Evolutionary conservation across 2,329 filamentous ascomycete genomes (phyloP).

Genomic region (Talaromyces sp.): DNA sequence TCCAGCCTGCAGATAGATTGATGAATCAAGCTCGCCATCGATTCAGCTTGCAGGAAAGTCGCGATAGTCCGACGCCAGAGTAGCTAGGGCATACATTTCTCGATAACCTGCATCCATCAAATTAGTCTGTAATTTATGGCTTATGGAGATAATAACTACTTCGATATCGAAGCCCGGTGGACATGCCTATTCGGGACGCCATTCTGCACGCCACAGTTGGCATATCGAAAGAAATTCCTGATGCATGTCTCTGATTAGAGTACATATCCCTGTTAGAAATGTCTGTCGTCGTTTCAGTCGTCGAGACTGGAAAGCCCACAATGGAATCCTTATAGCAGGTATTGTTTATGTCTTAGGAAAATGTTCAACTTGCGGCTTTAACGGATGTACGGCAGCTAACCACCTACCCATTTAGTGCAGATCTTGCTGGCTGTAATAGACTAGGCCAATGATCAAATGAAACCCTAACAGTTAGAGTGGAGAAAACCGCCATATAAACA

Average conservation of each 20-base stretch:
- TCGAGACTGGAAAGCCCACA: not conserved
- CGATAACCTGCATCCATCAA: not conserved
- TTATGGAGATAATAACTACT: not conserved
- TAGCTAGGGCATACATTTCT: not conserved
- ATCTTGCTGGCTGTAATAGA: not conserved
- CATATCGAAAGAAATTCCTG: not conserved
- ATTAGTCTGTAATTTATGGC: not conserved
- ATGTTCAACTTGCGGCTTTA: not conserved
- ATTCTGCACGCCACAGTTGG: not conserved
- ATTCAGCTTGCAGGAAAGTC: not conserved
- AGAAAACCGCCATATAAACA: not conserved
- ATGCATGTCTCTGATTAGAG: constrained; percentile 1
- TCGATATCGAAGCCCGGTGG: not conserved
- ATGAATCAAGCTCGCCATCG: not conserved
- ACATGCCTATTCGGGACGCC: not conserved
- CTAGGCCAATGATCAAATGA: not conserved
- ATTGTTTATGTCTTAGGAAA: not conserved
- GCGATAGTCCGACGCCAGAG: constrained; percentile 1
- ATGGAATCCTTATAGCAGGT: not conserved
- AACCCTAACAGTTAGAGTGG: not conserved
- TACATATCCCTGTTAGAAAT: not conserved
- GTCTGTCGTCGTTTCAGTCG: not conserved
- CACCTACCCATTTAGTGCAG: not conserved
- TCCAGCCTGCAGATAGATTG: not conserved
- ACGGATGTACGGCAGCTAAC: not conserved